Conservation (phyloP, 179 eudicot genomes). For the Gypsophila paniculata region DNA sequence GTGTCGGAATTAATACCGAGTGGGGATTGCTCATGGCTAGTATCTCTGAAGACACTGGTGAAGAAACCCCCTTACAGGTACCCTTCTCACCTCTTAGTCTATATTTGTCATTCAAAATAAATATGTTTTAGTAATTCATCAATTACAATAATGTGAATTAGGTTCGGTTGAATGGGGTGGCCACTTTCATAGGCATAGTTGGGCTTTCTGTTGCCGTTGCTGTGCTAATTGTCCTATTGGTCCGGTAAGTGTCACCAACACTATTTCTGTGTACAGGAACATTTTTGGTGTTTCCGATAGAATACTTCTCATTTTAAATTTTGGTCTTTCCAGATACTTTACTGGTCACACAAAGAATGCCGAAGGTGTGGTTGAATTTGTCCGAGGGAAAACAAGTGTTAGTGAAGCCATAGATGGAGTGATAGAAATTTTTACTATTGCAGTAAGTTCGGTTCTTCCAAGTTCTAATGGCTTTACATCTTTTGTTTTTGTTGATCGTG, state of each 20-base stretch:
- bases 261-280: neutral
- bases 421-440: constrained; percentile 59
- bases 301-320: neutral
- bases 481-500: neutral
- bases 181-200: constrained; percentile 82
- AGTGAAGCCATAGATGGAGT: constrained; percentile 56
- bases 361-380: constrained; percentile 62
- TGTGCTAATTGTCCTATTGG: constrained; percentile 58
- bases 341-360: constrained; percentile 59
- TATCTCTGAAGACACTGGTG: constrained; percentile 82
- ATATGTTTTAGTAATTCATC: neutral
- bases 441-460: constrained; percentile 49
- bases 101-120: neutral
- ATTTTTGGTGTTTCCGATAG: neutral
- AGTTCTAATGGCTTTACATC: neutral
- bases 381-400: constrained; percentile 51
- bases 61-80: constrained; percentile 95
- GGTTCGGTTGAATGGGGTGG: constrained; percentile 92
- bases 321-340: constrained; percentile 47
- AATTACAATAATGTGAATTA: constrained; percentile 21
- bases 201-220: constrained; percentile 77
- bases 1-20: constrained; percentile 88
- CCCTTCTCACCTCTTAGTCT: constrained; percentile 7
- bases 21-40: constrained; percentile 96
- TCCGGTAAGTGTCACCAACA: constrained; percentile 41